These are phyloP conservation scores for Annulohypoxylon maeteangense DNA, from an alignment of 495 filamentous ascomycete species.

Conservation along the genomic window DNA sequence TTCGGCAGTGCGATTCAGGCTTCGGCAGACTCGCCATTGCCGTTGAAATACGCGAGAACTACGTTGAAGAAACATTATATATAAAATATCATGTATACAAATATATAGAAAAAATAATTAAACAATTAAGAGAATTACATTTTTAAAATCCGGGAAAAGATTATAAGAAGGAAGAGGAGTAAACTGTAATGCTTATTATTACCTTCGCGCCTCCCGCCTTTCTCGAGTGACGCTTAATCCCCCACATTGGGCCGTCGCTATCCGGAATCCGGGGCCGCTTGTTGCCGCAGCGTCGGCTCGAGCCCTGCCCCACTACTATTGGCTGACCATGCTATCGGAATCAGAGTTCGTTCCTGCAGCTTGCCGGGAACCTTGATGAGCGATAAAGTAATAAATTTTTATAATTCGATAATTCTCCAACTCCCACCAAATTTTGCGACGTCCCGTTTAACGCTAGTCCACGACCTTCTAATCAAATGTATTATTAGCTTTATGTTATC, in stretches of 20 bases:
- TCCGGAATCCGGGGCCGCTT: slow-evolving; percentile 49
- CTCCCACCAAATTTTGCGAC: slow-evolving; percentile 20
- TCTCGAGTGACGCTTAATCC: slow-evolving; percentile 30
- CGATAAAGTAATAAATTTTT: slow-evolving; percentile 28
- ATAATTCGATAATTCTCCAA: slow-evolving; percentile 5
- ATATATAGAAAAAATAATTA: slow-evolving; percentile 7
- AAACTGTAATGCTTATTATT: slow-evolving; percentile 27
- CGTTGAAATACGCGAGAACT: slow-evolving; percentile 55
- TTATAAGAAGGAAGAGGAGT: slow-evolving; percentile 24
- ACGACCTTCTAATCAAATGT: slow-evolving; percentile 16
- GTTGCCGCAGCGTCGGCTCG: slow-evolving; percentile 29
- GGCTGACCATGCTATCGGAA: slow-evolving; percentile 26
- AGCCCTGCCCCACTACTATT: slow-evolving; percentile 25
- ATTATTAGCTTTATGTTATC: slow-evolving; percentile 29
- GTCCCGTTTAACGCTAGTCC: slow-evolving; percentile 18
- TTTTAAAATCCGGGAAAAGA: slow-evolving; percentile 3
- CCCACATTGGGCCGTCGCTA: slow-evolving; percentile 47
- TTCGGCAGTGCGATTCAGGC: slow-evolving; percentile 47
- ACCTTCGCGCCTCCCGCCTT: slow-evolving; percentile 17
- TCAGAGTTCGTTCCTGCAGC: slow-evolving; percentile 28
- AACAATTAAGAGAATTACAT: slow-evolving; percentile 16
- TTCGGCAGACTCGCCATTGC: slow-evolving; percentile 54
- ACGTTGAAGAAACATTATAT: slow-evolving; percentile 58
- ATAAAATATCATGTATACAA: slow-evolving; percentile 6
- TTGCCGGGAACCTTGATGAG: slow-evolving; percentile 29